Conservation (phyloP, 1,284 basidiomycete species). For the Trichosporon asahii region DNA sequence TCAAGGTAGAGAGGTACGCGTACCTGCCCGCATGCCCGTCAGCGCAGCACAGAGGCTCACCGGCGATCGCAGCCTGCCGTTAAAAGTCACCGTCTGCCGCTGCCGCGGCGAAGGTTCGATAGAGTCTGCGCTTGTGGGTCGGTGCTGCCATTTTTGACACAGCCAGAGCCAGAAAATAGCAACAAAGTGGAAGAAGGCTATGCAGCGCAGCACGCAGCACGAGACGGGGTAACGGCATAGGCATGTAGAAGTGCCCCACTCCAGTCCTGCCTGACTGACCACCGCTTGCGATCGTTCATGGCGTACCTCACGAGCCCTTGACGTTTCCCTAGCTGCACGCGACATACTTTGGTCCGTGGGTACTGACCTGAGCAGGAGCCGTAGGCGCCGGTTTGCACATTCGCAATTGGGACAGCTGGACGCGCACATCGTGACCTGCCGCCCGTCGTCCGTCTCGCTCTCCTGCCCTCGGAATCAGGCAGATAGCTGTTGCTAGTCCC, state of each 20-base stretch:
- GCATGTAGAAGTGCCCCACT: background rate
- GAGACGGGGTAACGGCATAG: background rate
- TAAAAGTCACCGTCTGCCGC: background rate
- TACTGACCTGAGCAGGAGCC: too few relatives aligned
- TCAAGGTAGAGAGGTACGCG: background rate
- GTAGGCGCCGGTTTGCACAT: too few relatives aligned
- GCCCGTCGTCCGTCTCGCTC: too few relatives aligned
- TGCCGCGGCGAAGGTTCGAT: background rate
- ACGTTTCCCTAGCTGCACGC: too few relatives aligned
- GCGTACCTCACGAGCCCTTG: background rate
- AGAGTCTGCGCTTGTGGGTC: background rate
- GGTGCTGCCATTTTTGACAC: background rate
- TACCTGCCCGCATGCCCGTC: slow-evolving; percentile 2
- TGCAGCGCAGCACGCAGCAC: background rate
- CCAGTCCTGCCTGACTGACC: background rate
- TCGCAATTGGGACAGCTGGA: too few relatives aligned
- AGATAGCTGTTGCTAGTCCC: background rate
- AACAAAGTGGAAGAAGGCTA: background rate
- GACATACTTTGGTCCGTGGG: background rate
- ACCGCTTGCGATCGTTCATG: too few relatives aligned
- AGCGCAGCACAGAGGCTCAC: background rate
- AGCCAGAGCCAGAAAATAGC: background rate
- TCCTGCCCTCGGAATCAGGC: too few relatives aligned
- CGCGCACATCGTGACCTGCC: too few relatives aligned
- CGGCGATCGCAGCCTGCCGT: background rate